Percentiles rank a stretch among this genome's conserved stretches.
These are phyloP conservation scores for Xerocomellus chrysenteron DNA, from an alignment of 768 basidiomycete genomes.

Conservation along the genomic window DNA sequence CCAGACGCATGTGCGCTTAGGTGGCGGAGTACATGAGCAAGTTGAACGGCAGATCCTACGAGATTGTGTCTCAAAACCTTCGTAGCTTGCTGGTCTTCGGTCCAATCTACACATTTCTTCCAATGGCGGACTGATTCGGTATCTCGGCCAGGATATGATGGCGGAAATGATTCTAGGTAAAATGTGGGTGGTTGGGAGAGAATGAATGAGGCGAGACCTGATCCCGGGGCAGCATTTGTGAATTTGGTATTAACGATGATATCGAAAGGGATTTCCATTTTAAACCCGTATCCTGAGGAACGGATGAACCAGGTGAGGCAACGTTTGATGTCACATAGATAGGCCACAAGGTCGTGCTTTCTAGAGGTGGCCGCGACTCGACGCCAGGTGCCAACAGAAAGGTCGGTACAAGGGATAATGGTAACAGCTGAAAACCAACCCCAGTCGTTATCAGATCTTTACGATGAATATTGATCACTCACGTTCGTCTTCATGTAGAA, in stretches of 20 bases:
- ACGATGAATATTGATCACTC: constrained; percentile 30
- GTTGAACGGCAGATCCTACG: constrained; percentile 60
- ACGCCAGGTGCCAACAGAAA: constrained; percentile 77
- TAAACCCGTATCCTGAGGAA: constrained; percentile 71
- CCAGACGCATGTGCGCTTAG: constrained; percentile 36
- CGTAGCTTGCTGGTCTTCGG: constrained; percentile 68
- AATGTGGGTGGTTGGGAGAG: constrained; percentile 69
- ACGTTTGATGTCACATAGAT: constrained; percentile 64
- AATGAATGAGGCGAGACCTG: constrained; percentile 60
- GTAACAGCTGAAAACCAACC: constrained; percentile 53
- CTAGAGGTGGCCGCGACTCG: constrained; percentile 57
- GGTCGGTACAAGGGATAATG: constrained; percentile 72
- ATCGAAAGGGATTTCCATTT: constrained; percentile 80
- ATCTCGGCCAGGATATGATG: constrained; percentile 31
- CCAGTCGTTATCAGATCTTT: neutral
- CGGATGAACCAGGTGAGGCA: constrained; percentile 80
- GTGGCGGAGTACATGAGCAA: constrained; percentile 53
- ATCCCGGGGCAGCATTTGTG: constrained; percentile 50
- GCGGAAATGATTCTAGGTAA: constrained; percentile 52
- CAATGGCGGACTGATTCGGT: constrained; percentile 42
- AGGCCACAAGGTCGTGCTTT: constrained; percentile 71
- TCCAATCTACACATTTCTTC: constrained; percentile 75
- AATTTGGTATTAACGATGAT: constrained; percentile 59
- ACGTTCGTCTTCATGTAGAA: constrained; percentile 82
- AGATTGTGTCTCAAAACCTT: constrained; percentile 63